phyloP scores from a whole-genome alignment of 2,329 filamentous ascomycete genomes.

The Ascochyta pisi region DNA sequence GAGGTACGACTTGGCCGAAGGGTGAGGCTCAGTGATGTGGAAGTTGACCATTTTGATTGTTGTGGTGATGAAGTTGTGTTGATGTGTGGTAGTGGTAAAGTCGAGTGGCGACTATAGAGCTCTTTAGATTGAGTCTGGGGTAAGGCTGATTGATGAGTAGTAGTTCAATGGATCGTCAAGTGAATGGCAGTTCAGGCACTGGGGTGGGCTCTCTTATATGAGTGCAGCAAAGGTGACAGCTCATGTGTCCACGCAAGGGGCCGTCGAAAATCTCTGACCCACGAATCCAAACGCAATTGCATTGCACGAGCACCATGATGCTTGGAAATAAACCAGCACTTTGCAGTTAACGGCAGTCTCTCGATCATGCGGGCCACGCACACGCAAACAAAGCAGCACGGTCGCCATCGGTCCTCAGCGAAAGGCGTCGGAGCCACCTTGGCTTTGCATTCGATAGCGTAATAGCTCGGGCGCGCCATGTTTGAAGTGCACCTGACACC shows the following conservation, averaged over 20 bases:
- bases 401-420: constrained; percentile 21
- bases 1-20: constrained; percentile 61
- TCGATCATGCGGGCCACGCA: constrained; percentile 43
- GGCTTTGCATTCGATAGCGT: constrained; percentile 39
- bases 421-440: constrained; percentile 25
- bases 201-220: constrained; percentile 11
- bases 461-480: constrained; percentile 34
- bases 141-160: constrained; percentile 15
- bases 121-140: constrained; percentile 17
- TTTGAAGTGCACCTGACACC: constrained; percentile 34
- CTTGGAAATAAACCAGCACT: constrained; percentile 39
- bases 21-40: constrained; percentile 68
- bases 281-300: constrained; percentile 35
- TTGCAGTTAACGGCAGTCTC: constrained; percentile 53
- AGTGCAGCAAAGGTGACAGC: constrained; percentile 12
- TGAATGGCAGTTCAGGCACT: constrained; percentile 2
- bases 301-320: constrained; percentile 29
- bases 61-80: constrained; percentile 17
- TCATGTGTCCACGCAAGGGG: constrained; percentile 22
- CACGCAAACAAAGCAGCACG: constrained; percentile 31
- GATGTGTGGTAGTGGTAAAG: constrained; percentile 15
- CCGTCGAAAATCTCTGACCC: constrained; percentile 35
- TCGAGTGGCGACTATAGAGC: constrained; percentile 19
- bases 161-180: constrained; percentile 19
- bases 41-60: constrained; percentile 51